Conservation (phyloP, 2,329 filamentous ascomycete genomes). For the Colletotrichum tanaceti region DNA sequence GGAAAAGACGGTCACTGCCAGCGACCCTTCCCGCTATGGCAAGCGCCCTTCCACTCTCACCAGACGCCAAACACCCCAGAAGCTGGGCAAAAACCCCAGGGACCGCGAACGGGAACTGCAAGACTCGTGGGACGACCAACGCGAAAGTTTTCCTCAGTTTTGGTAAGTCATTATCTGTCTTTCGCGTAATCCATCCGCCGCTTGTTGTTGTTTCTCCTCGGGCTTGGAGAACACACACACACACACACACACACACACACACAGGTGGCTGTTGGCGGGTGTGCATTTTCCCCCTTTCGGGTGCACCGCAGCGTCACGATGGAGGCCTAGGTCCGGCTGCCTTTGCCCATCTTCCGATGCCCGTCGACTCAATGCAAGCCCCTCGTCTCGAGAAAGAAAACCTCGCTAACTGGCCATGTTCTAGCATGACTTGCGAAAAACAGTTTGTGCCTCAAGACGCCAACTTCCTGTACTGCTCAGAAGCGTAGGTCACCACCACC, state of each 20-base stretch:
- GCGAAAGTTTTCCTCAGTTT: constrained; percentile 73
- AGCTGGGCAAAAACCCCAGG: constrained; percentile 62
- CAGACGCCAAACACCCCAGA: constrained; percentile 60
- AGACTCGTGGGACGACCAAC: constrained; percentile 66
- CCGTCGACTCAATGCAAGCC: constrained; percentile 37
- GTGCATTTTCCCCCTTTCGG: constrained; percentile 41
- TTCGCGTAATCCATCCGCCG: constrained; percentile 23
- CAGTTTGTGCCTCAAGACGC: constrained; percentile 71
- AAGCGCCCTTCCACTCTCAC: constrained; percentile 60
- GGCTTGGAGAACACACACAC: not conserved
- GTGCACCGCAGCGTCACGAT: constrained; percentile 48
- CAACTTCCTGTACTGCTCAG: constrained; percentile 71
- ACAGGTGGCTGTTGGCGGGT: constrained; percentile 27
- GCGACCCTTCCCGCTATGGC: constrained; percentile 58
- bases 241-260: not conserved
- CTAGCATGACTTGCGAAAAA: constrained; percentile 75
- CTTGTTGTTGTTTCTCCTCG: constrained; percentile 11
- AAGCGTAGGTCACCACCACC: constrained; percentile 64
- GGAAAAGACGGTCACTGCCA: constrained; percentile 61
- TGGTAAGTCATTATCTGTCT: constrained; percentile 62
- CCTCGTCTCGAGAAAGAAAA: constrained; percentile 21
- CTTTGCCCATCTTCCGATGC: constrained; percentile 4
- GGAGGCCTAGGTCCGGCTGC: constrained; percentile 45
- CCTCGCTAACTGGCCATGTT: constrained; percentile 46
- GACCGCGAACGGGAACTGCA: constrained; percentile 64